These are phyloP conservation scores for Amanita jacksonii DNA, from an alignment of 768 basidiomycete species.

Conservation along the genomic window DNA sequence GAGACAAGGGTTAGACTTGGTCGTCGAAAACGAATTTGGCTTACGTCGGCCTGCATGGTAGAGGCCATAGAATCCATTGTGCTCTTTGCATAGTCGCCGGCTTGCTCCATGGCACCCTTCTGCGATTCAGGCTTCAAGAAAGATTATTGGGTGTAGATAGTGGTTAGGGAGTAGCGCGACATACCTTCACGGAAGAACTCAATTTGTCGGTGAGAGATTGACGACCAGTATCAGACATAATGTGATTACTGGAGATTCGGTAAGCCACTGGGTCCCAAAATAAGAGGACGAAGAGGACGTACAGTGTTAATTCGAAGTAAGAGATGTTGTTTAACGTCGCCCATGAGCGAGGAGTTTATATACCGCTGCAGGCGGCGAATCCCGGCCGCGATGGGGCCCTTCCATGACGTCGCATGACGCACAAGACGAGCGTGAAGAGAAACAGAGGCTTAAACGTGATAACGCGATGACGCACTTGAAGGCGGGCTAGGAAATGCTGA, in stretches of 20 bases:
- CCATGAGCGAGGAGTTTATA: not conserved
- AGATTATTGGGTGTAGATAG: too few relatives aligned
- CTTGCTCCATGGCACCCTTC: conserved; percentile 44
- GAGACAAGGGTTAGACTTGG: not conserved
- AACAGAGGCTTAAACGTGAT: too few relatives aligned
- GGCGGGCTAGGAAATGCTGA: too few relatives aligned
- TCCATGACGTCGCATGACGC: conserved; percentile 7
- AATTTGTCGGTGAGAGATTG: conserved; percentile 55
- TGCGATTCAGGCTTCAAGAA: conserved; percentile 43
- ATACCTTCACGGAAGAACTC: conserved; percentile 38
- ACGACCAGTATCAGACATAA: conserved; percentile 48
- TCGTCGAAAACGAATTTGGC: conserved; percentile 2
- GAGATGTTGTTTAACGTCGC: not conserved
- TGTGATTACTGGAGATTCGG: conserved; percentile 8
- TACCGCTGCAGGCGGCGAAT: not conserved
- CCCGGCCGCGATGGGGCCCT: not conserved
- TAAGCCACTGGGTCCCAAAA: not conserved
- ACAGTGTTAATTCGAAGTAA: not conserved
- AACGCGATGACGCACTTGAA: not conserved
- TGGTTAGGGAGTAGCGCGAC: too few relatives aligned
- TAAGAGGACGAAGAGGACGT: not conserved
- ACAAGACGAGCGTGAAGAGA: not conserved
- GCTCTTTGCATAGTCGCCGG: conserved; percentile 39
- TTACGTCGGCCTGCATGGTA: conserved; percentile 39
- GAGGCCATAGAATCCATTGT: conserved; percentile 37